Evolutionary conservation across 148 eudicot genomes (phyloP).

Genomic region (Salicornia ramosissima): DNA sequence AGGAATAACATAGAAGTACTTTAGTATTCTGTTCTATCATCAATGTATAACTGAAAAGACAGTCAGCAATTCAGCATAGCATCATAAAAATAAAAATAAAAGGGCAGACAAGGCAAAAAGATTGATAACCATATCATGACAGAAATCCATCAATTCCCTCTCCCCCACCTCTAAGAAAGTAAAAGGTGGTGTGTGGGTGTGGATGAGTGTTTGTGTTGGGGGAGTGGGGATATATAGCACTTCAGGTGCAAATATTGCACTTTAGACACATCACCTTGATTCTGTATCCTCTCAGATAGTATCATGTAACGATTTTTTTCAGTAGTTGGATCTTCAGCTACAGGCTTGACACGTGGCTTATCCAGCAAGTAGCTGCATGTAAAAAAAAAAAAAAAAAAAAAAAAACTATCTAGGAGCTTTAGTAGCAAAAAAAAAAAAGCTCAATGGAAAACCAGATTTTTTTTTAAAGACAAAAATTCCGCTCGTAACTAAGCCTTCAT

Average conservation of each 20-base stretch:
- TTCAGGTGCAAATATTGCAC: not conserved
- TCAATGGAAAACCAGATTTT: not conserved
- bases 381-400: conserved; percentile 15
- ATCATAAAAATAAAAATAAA: not conserved
- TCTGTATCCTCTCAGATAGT: conserved; percentile 69
- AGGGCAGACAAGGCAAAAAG: no score
- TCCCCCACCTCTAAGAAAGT: no score
- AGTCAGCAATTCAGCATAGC: not conserved
- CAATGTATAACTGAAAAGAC: no score
- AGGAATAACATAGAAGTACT: not conserved
- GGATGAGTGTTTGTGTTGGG: no score
- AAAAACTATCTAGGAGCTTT: not conserved
- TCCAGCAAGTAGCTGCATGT: conserved; percentile 67
- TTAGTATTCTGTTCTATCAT: not conserved
- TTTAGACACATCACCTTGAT: conserved; percentile 39
- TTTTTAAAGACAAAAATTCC: no score
- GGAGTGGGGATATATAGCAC: not conserved
- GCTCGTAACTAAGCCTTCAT: no score
- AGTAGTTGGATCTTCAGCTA: conserved; percentile 76
- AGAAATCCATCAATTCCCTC: no score
- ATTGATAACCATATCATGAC: no score
- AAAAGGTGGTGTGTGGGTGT: no score
- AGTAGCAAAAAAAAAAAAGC: not conserved
- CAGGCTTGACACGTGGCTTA: conserved; percentile 86
- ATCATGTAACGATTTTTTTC: conserved; percentile 65